Evolutionary conservation across 2,329 filamentous ascomycete genomes (phyloP), one percentile per base, ranked within the genome.

Genomic region (Talaromyces sp.): DNA sequence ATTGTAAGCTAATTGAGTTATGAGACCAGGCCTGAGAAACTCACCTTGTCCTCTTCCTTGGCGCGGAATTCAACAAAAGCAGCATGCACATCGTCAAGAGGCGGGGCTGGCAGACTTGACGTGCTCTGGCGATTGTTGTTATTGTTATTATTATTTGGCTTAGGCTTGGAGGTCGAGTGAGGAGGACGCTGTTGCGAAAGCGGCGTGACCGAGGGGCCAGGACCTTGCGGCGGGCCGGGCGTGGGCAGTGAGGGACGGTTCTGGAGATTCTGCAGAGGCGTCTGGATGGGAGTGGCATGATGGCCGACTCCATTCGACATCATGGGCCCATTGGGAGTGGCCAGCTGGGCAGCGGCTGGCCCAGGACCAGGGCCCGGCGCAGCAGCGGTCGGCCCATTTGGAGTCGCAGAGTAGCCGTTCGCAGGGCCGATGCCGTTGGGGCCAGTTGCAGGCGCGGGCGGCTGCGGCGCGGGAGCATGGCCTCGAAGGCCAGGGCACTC

Each of bases 401-500:
- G 77, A 36, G 77, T 78, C 47, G 73, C 69, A 57, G 75, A 72
- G 65, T 78, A 80, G 57, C 77, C 77, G 71, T 79, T 78, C 55
- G 75, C 63, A 63, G 73, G 65, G 54, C 67, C 65, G 66, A 78
- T 75, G 66, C 75, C 75, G 66, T 78, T 79, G 58, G 74, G 70
- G 49, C 72, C 70, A 57, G 71, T 65, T 47, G 73, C 71, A 47
- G 75, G 68, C 57, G 76, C 70, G 63, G 76, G 74, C 55, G 77
- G 72, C 64, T 78, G 77, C 60, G 77, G 73, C 57, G 75, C 73
- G 66, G 77, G 77, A 59, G 75, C 71, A 65, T 80, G 77, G 61
- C 78, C 78, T 59, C 78, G 77, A 39, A 80, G 71, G 62, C 78
- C 78, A 56, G 78, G 79, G 66, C 80, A 82, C 67, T 81, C 79